Evolutionary conservation across 73 alveolate genomes (phyloP).

Genomic region (Paramecium bursaria): DNA sequence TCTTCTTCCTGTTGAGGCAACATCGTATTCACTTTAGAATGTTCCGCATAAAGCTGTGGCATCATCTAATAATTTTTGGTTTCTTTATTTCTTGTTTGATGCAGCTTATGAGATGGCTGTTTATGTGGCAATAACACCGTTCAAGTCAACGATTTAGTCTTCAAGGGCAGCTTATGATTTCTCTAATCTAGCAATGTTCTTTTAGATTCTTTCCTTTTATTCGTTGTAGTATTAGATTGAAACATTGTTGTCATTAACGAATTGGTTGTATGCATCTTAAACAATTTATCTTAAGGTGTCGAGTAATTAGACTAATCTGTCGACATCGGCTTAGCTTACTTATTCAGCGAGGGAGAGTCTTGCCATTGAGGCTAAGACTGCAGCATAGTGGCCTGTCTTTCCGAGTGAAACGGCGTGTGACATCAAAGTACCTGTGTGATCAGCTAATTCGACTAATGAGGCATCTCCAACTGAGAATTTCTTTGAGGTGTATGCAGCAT

Average conservation of each 20-base stretch:
- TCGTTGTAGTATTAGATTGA: conserved; percentile 10
- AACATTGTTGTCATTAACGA: conserved; percentile 35
- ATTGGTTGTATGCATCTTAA: conserved; percentile 50
- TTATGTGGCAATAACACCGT: conserved; percentile 59
- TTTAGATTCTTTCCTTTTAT: conserved; percentile 58
- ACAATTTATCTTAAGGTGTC: conserved; percentile 39
- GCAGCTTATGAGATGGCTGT: conserved; percentile 62
- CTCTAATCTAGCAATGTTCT: conserved; percentile 55
- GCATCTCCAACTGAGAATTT: conserved; percentile 64
- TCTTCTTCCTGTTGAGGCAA: conserved; percentile 64
- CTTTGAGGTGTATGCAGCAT: conserved; percentile 40
- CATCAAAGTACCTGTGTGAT: conserved; percentile 44
- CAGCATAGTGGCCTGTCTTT: conserved; percentile 55
- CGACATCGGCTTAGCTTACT: conserved; percentile 59
- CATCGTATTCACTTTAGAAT: conserved; percentile 51
- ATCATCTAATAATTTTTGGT: conserved; percentile 27
- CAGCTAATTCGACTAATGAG: conserved; percentile 54
- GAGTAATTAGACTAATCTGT: conserved; percentile 48
- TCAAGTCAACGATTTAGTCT: conserved; percentile 52
- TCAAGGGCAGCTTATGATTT: conserved; percentile 33
- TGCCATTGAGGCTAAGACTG: conserved; percentile 53
- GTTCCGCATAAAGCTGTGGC: conserved; percentile 53
- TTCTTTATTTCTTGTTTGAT: conserved; percentile 51
- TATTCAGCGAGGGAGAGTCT: conserved; percentile 56
- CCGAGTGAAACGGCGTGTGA: conserved; percentile 12